Conservation (phyloP, 495 filamentous ascomycete species). For the Tuber microsphaerosporum region DNA sequence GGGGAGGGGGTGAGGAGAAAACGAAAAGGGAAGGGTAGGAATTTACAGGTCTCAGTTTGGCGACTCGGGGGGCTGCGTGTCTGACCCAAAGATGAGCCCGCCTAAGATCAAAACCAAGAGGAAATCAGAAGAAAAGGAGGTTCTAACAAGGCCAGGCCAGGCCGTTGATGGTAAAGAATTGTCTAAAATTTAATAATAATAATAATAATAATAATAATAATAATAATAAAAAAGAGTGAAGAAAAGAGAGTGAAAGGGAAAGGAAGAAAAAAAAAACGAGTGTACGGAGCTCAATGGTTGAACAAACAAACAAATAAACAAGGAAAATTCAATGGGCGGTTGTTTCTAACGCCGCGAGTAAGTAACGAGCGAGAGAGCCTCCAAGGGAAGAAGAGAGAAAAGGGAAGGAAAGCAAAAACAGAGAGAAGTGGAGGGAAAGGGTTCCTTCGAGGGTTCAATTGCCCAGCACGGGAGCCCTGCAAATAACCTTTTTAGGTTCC, state of each 20-base stretch:
- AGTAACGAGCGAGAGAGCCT: neutral
- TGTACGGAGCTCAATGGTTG: neutral
- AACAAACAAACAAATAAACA: neutral
- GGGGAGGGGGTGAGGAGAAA: slow-evolving; percentile 5
- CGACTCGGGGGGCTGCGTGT: neutral
- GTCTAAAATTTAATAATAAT: too few relatives aligned
- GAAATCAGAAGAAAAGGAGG: slow-evolving; percentile 13
- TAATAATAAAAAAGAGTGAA: neutral
- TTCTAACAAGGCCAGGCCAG: slow-evolving; percentile 22
- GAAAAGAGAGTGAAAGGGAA: neutral
- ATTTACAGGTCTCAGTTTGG: slow-evolving; percentile 1
- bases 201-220: too few relatives aligned
- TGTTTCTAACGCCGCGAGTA: neutral
- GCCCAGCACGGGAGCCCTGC: neutral
- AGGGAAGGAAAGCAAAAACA: neutral
- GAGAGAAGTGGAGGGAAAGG: neutral
- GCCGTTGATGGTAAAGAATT: slow-evolving; percentile 8
- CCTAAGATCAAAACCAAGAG: neutral
- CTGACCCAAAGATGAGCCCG: neutral
- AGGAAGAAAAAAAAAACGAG: neutral
- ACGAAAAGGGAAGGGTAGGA: neutral
- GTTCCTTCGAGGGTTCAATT: neutral
- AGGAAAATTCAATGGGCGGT: neutral
- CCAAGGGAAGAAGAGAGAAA: neutral
- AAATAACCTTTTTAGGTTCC: neutral